phyloP scores from a whole-genome alignment of 2,329 filamentous ascomycete species.

The Clonostachys sp. region DNA sequence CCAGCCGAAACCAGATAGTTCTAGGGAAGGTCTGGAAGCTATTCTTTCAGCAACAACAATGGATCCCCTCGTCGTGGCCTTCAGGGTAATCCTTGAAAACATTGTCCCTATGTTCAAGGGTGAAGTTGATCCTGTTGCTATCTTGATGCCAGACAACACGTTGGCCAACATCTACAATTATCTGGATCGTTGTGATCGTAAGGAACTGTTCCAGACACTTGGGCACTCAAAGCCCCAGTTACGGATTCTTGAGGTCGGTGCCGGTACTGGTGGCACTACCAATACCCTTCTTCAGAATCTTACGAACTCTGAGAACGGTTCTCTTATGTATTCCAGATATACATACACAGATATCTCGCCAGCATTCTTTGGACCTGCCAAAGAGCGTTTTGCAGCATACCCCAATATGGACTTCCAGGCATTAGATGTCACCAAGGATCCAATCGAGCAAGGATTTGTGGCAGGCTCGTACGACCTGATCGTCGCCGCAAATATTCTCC shows the following conservation, averaged over 20 bases:
- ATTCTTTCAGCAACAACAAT: too few relatives aligned
- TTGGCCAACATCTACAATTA: not conserved
- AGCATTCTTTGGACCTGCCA: conserved; percentile 16
- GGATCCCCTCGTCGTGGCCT: too few relatives aligned
- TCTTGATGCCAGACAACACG: too few relatives aligned
- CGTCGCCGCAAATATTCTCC: conserved; percentile 1
- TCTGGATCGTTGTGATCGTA: not conserved
- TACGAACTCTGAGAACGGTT: not conserved
- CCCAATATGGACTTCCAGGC: conserved; percentile 10
- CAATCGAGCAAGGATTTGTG: conserved; percentile 18
- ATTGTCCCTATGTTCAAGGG: too few relatives aligned
- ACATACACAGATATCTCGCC: conserved; percentile 22
- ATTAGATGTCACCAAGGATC: conserved; percentile 15
- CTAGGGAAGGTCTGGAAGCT: too few relatives aligned
- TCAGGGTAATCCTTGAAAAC: too few relatives aligned
- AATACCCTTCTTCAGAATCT: not conserved
- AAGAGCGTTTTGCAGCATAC: conserved; percentile 14
- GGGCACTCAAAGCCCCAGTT: not conserved
- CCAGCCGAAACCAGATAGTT: too few relatives aligned
- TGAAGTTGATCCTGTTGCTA: too few relatives aligned
- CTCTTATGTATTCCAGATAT: conserved; percentile 15
- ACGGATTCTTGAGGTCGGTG: conserved; percentile 1
- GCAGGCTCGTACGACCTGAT: not conserved
- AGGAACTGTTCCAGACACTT: not conserved
- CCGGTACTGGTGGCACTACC: conserved; percentile 1